Base-by-base conservation (phyloP, 257 asterid genomes). In the Paulownia fortunei region DNA sequence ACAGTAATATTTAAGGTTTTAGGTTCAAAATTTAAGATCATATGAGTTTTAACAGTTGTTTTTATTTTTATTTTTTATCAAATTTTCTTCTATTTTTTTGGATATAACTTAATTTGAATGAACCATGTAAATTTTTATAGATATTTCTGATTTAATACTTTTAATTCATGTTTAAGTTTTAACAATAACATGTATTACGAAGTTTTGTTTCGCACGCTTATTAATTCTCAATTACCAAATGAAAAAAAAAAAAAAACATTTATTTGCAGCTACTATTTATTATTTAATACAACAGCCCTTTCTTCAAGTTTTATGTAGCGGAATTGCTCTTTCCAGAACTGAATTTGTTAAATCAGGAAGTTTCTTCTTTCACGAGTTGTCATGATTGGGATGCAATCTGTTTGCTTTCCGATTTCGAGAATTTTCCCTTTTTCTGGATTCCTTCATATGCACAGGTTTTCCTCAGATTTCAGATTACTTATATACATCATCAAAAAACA, bases 381-480 rank as follows among this genome's bases (percentile, higher is more conserved):
- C 82, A 27, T 19, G 63, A 68, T 41, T 58, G 62, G 12, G 70
- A 56, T 59, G 62, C 24, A n/a, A 58, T 26, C 66, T 58, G 36
- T 70, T 34, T 70, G 59, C 78, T 56, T 70, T 71, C 72, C 47
- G 7, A 78, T 21, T 49, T 70, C 42, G 8, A 58, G 41, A 69
- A 58, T n/a, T 69, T 52, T 77, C 1, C 19, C 63, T 42, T 18
- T 70, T 69, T 34, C 41, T 30, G 37, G 70, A 27, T 56, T 55
- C 81, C 51, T 52, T 41, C 30, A 58, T 65, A n/a, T 62, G 74
- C 74, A 63, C n/a, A 44, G 65, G 39, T 41, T 72, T 32, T 79
- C 58, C 2, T 36, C 52, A 47, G 55, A 76, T 56, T 56, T 58
- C 56, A 64, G 63, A 42, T 42, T 41, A 13, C 64, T 60, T 78